Conservation (phyloP, 805 yeast species). For the Suhomyces tanzawaensis region DNA sequence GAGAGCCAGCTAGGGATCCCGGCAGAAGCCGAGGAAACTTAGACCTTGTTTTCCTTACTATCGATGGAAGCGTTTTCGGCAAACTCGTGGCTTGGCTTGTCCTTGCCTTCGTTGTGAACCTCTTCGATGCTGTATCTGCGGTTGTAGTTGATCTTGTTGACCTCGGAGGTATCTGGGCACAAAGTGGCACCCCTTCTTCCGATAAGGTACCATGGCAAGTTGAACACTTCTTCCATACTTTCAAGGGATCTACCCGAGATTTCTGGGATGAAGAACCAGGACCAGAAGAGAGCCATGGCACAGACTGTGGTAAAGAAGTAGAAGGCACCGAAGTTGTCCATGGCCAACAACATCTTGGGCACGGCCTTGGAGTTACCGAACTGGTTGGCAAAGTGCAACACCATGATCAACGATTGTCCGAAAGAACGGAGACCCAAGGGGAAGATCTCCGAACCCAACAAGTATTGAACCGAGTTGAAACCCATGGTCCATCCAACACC, state of each 20-base stretch:
- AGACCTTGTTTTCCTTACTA: background rate
- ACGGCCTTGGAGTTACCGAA: conserved; percentile 56
- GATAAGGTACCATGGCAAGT: conserved; percentile 55
- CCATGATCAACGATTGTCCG: conserved; percentile 53
- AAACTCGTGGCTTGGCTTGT: conserved; percentile 1
- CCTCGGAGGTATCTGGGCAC: conserved; percentile 50
- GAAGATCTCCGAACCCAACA: conserved; percentile 53
- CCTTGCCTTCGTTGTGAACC: background rate
- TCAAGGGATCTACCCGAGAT: conserved; percentile 51
- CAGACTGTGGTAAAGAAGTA: conserved; percentile 48
- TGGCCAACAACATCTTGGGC: conserved; percentile 47
- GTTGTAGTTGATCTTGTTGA: conserved; percentile 28
- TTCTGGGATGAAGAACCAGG: conserved; percentile 52
- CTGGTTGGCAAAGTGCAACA: conserved; percentile 55
- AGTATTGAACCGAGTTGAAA: conserved; percentile 55
- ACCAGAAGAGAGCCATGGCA: conserved; percentile 41
- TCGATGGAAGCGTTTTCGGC: conserved; percentile 4
- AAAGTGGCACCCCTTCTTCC: conserved; percentile 54
- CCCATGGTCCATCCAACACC: conserved; percentile 63
- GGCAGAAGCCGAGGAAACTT: no score
- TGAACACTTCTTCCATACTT: conserved; percentile 50
- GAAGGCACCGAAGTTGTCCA: conserved; percentile 51
- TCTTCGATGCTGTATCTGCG: conserved; percentile 2
- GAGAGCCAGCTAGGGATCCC: no score
- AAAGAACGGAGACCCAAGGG: conserved; percentile 50